Evolutionary conservation across 139 green algal genomes (phyloP).

Genomic region (Picochlorum sp.): DNA sequence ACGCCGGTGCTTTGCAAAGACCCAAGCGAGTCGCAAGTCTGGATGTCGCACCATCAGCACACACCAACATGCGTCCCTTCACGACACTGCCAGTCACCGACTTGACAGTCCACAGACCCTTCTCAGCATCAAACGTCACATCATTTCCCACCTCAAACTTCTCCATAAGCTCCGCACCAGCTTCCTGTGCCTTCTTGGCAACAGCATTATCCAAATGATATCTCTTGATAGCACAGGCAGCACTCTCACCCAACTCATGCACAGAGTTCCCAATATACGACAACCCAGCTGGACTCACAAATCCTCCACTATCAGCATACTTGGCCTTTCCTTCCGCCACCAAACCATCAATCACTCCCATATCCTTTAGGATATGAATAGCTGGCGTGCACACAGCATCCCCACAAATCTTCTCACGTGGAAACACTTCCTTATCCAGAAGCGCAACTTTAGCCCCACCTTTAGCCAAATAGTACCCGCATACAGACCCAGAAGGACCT

Average conservation of each 20-base stretch:
- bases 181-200: conserved; percentile 34
- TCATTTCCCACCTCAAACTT: conserved; percentile 61
- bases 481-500: conserved; percentile 67
- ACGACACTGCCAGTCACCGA: conserved; percentile 38
- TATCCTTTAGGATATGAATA: conserved; percentile 59
- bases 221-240: conserved; percentile 72
- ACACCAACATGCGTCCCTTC: conserved; percentile 60
- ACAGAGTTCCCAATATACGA: conserved; percentile 69
- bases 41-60: conserved; percentile 79
- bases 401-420: conserved; percentile 45
- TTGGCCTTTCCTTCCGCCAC: conserved; percentile 71
- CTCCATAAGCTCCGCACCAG: conserved; percentile 74
- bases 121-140: conserved; percentile 54
- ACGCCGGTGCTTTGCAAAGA: conserved; percentile 76
- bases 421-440: conserved; percentile 82
- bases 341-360: conserved; percentile 73
- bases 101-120: conserved; percentile 76
- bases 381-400: conserved; percentile 72
- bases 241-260: conserved; percentile 59
- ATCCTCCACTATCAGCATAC: conserved; percentile 73
- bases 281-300: conserved; percentile 65
- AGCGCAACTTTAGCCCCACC: conserved; percentile 69
- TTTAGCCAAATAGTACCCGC: conserved; percentile 61
- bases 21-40: conserved; percentile 77
- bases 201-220: conserved; percentile 69